These are phyloP conservation scores for Cyberlindnera euphorbiiphila DNA, from an alignment of 805 yeast genomes.

Conservation along the genomic window DNA sequence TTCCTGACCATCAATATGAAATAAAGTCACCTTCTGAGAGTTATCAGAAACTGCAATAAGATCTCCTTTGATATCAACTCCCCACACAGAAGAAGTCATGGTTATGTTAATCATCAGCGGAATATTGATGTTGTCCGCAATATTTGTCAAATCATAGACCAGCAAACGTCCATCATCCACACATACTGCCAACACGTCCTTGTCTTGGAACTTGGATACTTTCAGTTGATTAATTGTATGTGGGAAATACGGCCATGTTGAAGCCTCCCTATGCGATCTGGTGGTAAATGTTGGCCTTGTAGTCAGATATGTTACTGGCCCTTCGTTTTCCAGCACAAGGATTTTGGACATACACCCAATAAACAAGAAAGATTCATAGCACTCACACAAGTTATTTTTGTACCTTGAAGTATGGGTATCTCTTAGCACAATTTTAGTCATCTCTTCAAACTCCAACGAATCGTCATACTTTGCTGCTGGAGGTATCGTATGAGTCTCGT, in stretches of 20 bases:
- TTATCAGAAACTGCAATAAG: conserved; percentile 53
- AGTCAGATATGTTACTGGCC: conserved; percentile 1
- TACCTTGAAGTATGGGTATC: conserved; percentile 6
- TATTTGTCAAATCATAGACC: conserved; percentile 33
- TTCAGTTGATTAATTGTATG: conserved; percentile 54
- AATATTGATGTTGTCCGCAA: conserved; percentile 26
- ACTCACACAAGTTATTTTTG: conserved; percentile 23
- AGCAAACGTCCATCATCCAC: conserved; percentile 52
- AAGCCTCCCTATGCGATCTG: conserved; percentile 34
- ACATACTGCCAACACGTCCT: conserved; percentile 45
- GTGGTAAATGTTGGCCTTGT: conserved; percentile 19
- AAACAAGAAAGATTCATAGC: conserved; percentile 10
- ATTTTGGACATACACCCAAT: conserved; percentile 15
- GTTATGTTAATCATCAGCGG: conserved; percentile 31
- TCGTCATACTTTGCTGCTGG: conserved; percentile 18
- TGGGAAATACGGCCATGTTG: conserved; percentile 52
- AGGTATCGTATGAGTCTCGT: background rate
- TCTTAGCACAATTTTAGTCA: background rate
- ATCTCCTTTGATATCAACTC: conserved; percentile 44
- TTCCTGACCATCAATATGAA: conserved; percentile 26
- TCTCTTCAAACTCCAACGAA: conserved; percentile 6
- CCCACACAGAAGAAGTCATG: conserved; percentile 54
- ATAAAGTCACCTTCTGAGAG: conserved; percentile 41
- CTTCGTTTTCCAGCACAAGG: conserved; percentile 11
- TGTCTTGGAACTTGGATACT: conserved; percentile 32